phyloP scores from a whole-genome alignment of 2,329 filamentous ascomycete species.

The Neonectria neomacrospora region DNA sequence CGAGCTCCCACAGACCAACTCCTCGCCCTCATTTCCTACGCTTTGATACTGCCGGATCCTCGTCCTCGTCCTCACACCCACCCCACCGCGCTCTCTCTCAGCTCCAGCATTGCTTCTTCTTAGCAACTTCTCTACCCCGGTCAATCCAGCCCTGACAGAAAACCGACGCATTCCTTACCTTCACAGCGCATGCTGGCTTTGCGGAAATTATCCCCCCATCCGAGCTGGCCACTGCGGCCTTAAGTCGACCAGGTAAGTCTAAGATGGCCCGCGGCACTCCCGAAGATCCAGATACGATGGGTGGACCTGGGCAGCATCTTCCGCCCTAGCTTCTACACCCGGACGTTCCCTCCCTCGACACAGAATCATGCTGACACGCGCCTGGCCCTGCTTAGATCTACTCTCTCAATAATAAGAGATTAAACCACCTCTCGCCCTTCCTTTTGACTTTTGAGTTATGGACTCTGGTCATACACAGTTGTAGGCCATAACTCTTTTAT shows the following conservation, averaged over 20 bases:
- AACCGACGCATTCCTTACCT: slow-evolving; percentile 41
- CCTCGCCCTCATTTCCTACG: slow-evolving; percentile 40
- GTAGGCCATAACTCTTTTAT: slow-evolving; percentile 55
- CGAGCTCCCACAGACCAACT: slow-evolving; percentile 38
- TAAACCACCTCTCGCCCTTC: slow-evolving; percentile 38
- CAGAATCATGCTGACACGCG: slow-evolving; percentile 44
- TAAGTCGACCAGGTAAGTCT: slow-evolving; percentile 46
- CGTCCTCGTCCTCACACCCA: slow-evolving; percentile 16
- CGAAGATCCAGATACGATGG: slow-evolving; percentile 45
- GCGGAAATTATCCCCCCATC: slow-evolving; percentile 47
- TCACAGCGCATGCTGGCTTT: slow-evolving; percentile 40
- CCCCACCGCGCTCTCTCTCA: slow-evolving; percentile 29
- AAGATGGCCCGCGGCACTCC: slow-evolving; percentile 45
- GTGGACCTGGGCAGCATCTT: slow-evolving; percentile 39
- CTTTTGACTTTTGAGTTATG: slow-evolving; percentile 52
- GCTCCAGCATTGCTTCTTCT: slow-evolving; percentile 34
- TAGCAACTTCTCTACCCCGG: slow-evolving; percentile 37
- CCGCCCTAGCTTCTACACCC: slow-evolving; percentile 40
- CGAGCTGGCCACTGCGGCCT: slow-evolving; percentile 46
- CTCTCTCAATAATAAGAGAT: slow-evolving; percentile 40
- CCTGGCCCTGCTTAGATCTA: slow-evolving; percentile 43
- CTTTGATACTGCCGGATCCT: slow-evolving; percentile 26
- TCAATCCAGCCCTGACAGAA: slow-evolving; percentile 26
- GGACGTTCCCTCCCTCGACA: slow-evolving; percentile 32
- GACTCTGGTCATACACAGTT: slow-evolving; percentile 62